phyloP scores from a whole-genome alignment of 179 eudicot species.

The Spinacia oleracea region DNA sequence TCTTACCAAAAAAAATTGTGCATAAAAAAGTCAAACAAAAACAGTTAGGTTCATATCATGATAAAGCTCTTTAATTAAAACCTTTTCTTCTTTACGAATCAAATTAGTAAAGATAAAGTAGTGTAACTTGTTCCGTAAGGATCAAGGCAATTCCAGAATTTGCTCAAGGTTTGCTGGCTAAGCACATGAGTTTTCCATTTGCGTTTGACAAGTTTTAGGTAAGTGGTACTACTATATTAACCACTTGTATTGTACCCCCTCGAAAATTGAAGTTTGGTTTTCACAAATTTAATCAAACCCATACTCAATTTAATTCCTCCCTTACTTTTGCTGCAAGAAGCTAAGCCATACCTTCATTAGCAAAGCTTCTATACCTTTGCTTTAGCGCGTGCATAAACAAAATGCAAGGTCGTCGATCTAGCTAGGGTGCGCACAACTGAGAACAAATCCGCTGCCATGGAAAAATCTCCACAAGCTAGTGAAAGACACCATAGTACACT shows the following conservation, averaged over 20 bases:
- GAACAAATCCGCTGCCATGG: conserved; percentile 10
- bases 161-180: too few species aligned
- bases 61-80: too few species aligned
- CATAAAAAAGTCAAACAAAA: too few species aligned
- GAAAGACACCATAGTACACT: conserved; percentile 11
- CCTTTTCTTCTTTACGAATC: too few species aligned
- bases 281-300: neutral
- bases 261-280: neutral
- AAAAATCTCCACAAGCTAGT: conserved; percentile 13
- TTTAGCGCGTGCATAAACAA: neutral
- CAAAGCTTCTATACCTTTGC: neutral
- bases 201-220: neutral
- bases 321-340: neutral
- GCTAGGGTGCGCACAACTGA: neutral
- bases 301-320: neutral
- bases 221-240: neutral
- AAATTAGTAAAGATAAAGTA: too few species aligned
- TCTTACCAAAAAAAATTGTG: too few species aligned
- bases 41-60: too few species aligned
- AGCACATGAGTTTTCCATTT: neutral
- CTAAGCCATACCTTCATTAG: neutral
- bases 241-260: neutral
- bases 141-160: too few species aligned
- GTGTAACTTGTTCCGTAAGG: too few species aligned
- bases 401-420: neutral